Percentiles rank a stretch among this genome's conserved stretches.
These are phyloP conservation scores for Cicer arietinum DNA, from an alignment of 306 rosid species.

Conservation along the genomic window DNA sequence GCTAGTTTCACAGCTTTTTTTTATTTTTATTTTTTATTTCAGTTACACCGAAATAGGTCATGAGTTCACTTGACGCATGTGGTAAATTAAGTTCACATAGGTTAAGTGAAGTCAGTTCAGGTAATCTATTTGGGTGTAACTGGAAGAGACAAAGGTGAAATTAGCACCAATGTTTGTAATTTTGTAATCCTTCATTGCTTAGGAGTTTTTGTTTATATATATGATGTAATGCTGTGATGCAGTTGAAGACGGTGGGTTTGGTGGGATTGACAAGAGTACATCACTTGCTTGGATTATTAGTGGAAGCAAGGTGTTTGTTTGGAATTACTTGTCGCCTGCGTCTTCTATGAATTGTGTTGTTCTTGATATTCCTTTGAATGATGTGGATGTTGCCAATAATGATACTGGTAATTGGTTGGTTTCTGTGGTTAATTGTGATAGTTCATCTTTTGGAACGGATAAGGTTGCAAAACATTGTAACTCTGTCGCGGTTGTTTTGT, in stretches of 20 bases:
- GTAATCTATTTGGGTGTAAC: no score
- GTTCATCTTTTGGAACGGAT: conserved; percentile 46
- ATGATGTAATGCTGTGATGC: conserved; percentile 38
- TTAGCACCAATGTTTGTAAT: neutral
- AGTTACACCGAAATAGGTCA: no score
- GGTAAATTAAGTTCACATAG: no score
- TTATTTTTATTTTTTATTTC: no score
- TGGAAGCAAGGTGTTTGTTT: conserved; percentile 70
- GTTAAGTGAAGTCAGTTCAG: no score
- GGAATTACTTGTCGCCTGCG: conserved; percentile 78
- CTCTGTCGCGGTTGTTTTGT: conserved; percentile 68
- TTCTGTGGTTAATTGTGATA: conserved; percentile 71
- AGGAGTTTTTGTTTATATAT: neutral
- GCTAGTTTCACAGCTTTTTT: no score
- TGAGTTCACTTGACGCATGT: no score
- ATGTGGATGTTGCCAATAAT: conserved; percentile 49
- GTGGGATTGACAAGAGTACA: conserved; percentile 81
- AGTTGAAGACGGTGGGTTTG: conserved; percentile 65
- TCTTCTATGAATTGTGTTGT: conserved; percentile 64
- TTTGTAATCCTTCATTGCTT: neutral
- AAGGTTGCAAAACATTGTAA: conserved; percentile 58
- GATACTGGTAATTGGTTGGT: conserved; percentile 73
- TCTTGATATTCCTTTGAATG: conserved; percentile 71
- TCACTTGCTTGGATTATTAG: conserved; percentile 86
- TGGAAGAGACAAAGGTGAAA: no score